Conservation (phyloP, 441 rosid genomes). For the Lepidium campestre region DNA sequence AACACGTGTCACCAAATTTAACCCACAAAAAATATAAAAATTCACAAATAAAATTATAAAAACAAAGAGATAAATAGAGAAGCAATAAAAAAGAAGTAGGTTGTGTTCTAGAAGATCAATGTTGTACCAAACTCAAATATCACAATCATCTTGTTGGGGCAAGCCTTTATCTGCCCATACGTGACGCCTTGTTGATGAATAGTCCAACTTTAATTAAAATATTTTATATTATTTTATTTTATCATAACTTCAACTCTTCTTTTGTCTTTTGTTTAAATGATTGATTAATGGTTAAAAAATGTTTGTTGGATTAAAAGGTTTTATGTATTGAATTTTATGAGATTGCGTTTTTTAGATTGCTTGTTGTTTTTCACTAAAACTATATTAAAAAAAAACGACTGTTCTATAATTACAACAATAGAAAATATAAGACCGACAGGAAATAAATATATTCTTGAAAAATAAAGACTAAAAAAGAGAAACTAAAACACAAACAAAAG, state of each 20-base stretch:
- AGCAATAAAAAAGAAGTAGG: background rate
- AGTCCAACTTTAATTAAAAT: constrained; percentile 3
- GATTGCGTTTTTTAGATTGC: constrained; percentile 15
- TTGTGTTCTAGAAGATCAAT: constrained; percentile 24
- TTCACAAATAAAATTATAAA: background rate
- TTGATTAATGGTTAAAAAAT: constrained; percentile 17
- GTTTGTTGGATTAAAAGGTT: background rate
- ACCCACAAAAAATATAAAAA: constrained; percentile 3
- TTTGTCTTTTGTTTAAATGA: constrained; percentile 18
- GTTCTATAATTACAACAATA: no score
- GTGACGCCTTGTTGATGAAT: constrained; percentile 19
- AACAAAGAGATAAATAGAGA: background rate
- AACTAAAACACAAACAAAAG: no score
- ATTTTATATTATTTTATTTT: background rate
- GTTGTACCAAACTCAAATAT: constrained; percentile 19
- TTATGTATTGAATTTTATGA: background rate
- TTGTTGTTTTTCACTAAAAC: no score
- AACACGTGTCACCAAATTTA: constrained; percentile 11
- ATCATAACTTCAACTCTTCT: background rate
- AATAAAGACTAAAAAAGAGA: no score
- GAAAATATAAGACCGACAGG: no score
- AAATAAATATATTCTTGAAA: no score
- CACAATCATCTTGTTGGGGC: constrained; percentile 25
- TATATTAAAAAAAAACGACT: no score
- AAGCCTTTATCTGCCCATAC: constrained; percentile 14